Evolutionary conservation across 139 green algal genomes (phyloP).

Genomic region (Micractinium conductrix): DNA sequence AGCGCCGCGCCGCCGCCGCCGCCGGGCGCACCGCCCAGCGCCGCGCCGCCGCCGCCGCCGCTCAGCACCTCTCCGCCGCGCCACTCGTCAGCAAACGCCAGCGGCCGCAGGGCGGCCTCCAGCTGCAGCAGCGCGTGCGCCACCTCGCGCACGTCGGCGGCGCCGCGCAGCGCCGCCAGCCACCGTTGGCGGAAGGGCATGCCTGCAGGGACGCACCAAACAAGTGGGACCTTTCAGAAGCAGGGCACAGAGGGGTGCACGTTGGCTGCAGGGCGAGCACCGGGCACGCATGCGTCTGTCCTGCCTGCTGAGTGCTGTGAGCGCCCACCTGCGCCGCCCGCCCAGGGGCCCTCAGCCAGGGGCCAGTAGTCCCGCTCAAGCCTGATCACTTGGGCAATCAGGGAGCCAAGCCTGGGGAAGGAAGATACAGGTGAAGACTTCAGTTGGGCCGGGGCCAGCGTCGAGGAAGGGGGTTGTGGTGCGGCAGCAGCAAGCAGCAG

Average conservation of each 20-base stretch:
- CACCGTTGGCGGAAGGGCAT: constrained; percentile 33
- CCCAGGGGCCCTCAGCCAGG: constrained; percentile 58
- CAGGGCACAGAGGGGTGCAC: too few species aligned
- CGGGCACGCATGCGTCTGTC: too few species aligned
- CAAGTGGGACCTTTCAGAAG: too few species aligned
- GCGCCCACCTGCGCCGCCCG: too few species aligned
- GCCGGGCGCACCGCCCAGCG: neutral
- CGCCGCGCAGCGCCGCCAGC: constrained; percentile 24
- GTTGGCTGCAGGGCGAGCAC: too few species aligned
- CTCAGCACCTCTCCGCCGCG: neutral
- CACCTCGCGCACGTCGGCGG: constrained; percentile 29
- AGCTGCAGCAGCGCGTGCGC: constrained; percentile 43
- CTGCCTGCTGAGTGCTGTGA: too few species aligned
- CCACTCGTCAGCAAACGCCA: constrained; percentile 39
- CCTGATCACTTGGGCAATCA: constrained; percentile 44
- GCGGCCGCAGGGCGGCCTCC: constrained; percentile 42
- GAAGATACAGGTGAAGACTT: neutral
- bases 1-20: neutral
- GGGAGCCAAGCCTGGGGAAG: constrained; percentile 37
- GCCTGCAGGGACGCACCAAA: too few species aligned
- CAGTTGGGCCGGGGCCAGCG: neutral
- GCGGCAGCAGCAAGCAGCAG: neutral
- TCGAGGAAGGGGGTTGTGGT: neutral
- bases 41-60: too few species aligned
- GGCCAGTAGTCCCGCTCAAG: constrained; percentile 60